These are phyloP conservation scores for Gossypium mustelinum DNA, from an alignment of 345 rosid species.

Conservation along the genomic window DNA sequence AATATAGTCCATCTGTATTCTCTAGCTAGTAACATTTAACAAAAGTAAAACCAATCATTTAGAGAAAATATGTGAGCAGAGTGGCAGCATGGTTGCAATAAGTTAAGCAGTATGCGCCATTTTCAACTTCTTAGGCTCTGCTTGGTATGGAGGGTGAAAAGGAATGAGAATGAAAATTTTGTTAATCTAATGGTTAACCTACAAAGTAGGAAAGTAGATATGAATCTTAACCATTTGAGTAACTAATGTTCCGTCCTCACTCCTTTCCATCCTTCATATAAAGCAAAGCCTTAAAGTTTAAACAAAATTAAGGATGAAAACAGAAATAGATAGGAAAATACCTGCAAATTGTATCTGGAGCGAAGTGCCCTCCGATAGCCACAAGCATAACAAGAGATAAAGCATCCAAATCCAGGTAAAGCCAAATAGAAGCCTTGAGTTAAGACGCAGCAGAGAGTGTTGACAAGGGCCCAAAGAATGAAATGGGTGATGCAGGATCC, in stretches of 20 bases:
- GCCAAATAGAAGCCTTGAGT: conserved; percentile 70
- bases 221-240: no score
- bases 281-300: not conserved
- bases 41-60: not conserved
- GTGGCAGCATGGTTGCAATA: not conserved
- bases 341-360: conserved; percentile 68
- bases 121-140: no score
- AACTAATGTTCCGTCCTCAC: no score
- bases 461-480: conserved; percentile 67
- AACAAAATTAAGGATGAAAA: not conserved
- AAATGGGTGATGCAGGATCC: conserved; percentile 79
- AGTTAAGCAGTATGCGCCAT: not conserved
- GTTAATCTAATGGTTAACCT: no score
- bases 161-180: no score
- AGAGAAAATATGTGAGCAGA: not conserved
- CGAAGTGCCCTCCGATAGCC: conserved; percentile 71
- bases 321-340: conserved; percentile 20
- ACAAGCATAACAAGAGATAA: conserved; percentile 77
- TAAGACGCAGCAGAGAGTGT: conserved; percentile 62
- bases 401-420: conserved; percentile 93
- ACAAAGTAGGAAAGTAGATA: no score
- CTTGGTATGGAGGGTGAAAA: no score
- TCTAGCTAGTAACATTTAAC: not conserved
- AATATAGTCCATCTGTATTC: not conserved
- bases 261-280: no score